phyloP scores from a whole-genome alignment of 345 rosid genomes.

The Noccaea caerulescens region DNA sequence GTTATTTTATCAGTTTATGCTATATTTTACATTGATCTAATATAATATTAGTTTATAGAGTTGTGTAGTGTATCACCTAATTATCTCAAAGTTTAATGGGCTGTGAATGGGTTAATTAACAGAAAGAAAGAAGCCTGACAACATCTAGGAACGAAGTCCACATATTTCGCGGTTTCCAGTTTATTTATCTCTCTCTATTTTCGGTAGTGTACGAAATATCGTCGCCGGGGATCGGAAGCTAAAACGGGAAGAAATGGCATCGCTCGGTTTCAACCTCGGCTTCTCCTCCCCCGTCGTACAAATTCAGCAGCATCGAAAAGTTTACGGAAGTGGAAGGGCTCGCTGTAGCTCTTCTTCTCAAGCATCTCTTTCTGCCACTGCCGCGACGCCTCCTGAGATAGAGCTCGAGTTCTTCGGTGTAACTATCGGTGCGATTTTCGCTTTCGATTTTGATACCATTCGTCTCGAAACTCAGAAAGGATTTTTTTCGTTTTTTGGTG shows the following conservation, averaged over 20 bases:
- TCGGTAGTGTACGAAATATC: not conserved
- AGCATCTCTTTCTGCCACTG: slow-evolving; percentile 35
- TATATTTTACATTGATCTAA: no score
- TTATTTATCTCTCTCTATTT: slow-evolving; percentile 5
- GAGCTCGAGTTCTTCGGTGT: slow-evolving; percentile 84
- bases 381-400: slow-evolving; percentile 59
- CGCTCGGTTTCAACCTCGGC: slow-evolving; percentile 45
- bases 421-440: slow-evolving; percentile 33
- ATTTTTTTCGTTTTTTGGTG: not conserved
- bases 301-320: slow-evolving; percentile 11
- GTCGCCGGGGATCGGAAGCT: slow-evolving; percentile 31
- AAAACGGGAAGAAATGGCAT: slow-evolving; percentile 47
- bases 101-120: slow-evolving; percentile 25
- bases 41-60: no score
- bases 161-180: slow-evolving; percentile 9
- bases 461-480: slow-evolving; percentile 4
- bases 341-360: slow-evolving; percentile 42
- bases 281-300: slow-evolving; percentile 39
- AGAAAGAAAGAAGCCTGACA: slow-evolving; percentile 23
- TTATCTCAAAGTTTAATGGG: slow-evolving; percentile 29
- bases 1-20: no score
- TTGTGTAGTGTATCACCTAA: no score
- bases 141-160: slow-evolving; percentile 20
- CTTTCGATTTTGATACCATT: not conserved
- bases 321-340: slow-evolving; percentile 26